Percentiles rank a stretch among this genome's conserved stretches.
Evolutionary conservation across 257 asterid genomes (phyloP).

Genomic region (Paulownia fortunei): DNA sequence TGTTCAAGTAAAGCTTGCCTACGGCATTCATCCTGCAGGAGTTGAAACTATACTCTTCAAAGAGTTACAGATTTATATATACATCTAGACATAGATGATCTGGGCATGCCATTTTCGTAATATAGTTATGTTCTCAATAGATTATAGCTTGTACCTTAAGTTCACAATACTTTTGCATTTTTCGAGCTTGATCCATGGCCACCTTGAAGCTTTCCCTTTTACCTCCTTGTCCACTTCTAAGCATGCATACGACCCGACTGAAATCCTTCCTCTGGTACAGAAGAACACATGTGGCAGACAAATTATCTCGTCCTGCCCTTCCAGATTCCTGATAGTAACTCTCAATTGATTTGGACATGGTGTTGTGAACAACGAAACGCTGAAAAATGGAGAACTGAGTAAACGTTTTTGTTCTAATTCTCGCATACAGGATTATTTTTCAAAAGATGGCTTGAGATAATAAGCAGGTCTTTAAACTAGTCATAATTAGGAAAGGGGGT

Average conservation of each 20-base stretch:
- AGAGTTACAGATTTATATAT: neutral
- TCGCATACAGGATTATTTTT: neutral
- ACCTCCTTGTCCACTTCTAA: constrained; percentile 75
- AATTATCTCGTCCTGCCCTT: constrained; percentile 91
- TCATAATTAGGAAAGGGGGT: neutral
- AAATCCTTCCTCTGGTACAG: constrained; percentile 94
- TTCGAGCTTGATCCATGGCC: constrained; percentile 92
- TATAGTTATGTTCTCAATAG: neutral
- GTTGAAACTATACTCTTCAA: neutral
- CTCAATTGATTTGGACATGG: constrained; percentile 95
- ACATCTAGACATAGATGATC: neutral
- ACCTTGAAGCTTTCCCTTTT: constrained; percentile 72
- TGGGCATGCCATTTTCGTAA: neutral
- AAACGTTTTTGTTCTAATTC: neutral
- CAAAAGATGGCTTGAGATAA: neutral
- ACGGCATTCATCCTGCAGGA: constrained; percentile 82
- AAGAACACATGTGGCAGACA: constrained; percentile 71
- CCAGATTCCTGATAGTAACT: constrained; percentile 99
- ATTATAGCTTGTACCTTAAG: constrained; percentile 62
- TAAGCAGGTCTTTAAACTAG: constrained; percentile 1
- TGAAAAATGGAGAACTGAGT: constrained; percentile 44
- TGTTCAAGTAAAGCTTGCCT: constrained; percentile 77
- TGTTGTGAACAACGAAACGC: constrained; percentile 94
- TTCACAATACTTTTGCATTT: constrained; percentile 91
- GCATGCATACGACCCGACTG: constrained; percentile 93